Evolutionary conservation across 2,329 filamentous ascomycete genomes (phyloP).

Genomic region (Alternaria angustiovoidea): DNA sequence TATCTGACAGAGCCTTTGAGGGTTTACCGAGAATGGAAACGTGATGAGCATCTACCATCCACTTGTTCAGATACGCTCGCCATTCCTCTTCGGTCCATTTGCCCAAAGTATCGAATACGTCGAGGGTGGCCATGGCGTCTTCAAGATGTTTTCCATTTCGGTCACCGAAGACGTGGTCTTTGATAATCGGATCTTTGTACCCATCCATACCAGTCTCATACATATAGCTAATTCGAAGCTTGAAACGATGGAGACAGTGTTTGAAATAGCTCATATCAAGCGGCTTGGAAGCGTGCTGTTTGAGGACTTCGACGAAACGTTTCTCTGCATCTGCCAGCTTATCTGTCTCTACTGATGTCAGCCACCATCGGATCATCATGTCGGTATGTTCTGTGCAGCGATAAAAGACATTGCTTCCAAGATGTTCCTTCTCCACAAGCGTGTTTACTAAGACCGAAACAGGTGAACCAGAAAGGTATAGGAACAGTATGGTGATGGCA

Average conservation of each 20-base stretch:
- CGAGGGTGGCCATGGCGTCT: constrained; percentile 51
- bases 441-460: constrained; percentile 90
- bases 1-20: constrained; percentile 78
- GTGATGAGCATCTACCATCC: constrained; percentile 85
- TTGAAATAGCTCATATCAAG: constrained; percentile 90
- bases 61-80: constrained; percentile 81
- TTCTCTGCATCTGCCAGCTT: constrained; percentile 85
- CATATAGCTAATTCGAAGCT: constrained; percentile 80
- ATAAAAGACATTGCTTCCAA: constrained; percentile 85
- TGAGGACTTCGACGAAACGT: constrained; percentile 82
- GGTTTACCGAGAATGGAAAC: constrained; percentile 89
- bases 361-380: constrained; percentile 83
- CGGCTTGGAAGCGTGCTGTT: constrained; percentile 79
- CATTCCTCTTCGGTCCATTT: constrained; percentile 85
- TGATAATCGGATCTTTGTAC: constrained; percentile 86
- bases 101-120: constrained; percentile 72
- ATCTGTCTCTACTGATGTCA: constrained; percentile 86
- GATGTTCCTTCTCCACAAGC: constrained; percentile 90
- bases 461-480: constrained; percentile 91
- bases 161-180: constrained; percentile 88
- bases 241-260: constrained; percentile 84
- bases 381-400: constrained; percentile 81
- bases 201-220: constrained; percentile 83
- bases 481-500: constrained; percentile 80
- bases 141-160: constrained; percentile 71